Base-by-base conservation (phyloP, 2,329 filamentous ascomycete genomes). In the Pseudogymnoascus sp. region DNA sequence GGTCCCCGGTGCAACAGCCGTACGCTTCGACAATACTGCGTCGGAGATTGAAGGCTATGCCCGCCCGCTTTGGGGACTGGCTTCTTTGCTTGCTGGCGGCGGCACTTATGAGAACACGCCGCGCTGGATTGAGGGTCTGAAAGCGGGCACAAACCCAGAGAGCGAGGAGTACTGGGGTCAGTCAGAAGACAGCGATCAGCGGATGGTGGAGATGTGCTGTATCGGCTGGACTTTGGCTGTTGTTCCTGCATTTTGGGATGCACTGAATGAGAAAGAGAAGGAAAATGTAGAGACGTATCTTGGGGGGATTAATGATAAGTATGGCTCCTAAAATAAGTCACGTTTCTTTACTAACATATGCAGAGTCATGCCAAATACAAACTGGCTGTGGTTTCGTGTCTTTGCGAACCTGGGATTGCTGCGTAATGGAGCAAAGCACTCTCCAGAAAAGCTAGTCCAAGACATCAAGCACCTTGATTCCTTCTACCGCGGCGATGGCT, bases 161-260 rank as follows among this genome's bases (percentile, higher is more conserved):
- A 83, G 78, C 64, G 80, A 83, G 0, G 89, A 92, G 74, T 93
- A 87, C 70, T 93, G 89, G 89, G 89, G 89, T 0, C 86, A 84
- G 63, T 88, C 90, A 67, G 81, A 86, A 67, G 88, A 92, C 71
- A 86, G 88, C 64, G 90, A 93, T 71, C 89, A 93, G 77, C 80
- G 89, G 26, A 93, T 93, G 90, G 90, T 93, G 2, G 90, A 93
- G 73, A 90, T 91, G 81, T 92, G 89, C 71, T 89, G 89, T 0
- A 80, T 93, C 64, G 90, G 89, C 0, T 93, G 86, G 70, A 84
- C 88, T 1, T 78, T 93, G 62, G 88, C 88, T 33, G 86, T 91
- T 61, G 88, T 86, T 0, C 72, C 35, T 0, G 67, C 69, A 3
- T 72, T 73, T 23, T 73, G 79, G 80, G 78, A 86, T 13, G 83